phyloP scores from a whole-genome alignment of 805 yeast species.

The Sporopachydermia lactativora region DNA sequence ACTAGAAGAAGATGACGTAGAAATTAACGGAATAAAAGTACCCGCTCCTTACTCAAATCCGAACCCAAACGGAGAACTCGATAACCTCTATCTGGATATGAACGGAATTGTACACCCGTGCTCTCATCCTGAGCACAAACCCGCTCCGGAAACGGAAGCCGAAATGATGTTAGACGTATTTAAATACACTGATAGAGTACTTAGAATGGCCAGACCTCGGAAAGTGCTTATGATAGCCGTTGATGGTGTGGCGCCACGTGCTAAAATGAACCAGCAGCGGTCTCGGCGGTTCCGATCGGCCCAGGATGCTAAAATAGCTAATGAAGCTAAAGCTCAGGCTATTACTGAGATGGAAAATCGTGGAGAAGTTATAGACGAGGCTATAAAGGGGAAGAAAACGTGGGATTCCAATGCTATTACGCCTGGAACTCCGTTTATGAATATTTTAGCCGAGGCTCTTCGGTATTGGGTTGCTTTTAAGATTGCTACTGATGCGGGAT shows the following conservation, averaged over 20 bases:
- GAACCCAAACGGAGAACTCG: constrained; percentile 93
- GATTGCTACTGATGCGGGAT: constrained; percentile 78
- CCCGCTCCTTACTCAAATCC: constrained; percentile 60
- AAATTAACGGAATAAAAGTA: constrained; percentile 39
- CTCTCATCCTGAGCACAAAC: constrained; percentile 93
- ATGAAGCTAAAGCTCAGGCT: constrained; percentile 52
- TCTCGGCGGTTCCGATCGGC: constrained; percentile 89
- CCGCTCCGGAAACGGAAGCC: constrained; percentile 92
- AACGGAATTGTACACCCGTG: constrained; percentile 99
- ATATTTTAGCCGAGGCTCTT: constrained; percentile 64
- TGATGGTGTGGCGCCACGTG: constrained; percentile 98
- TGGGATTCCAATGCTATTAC: constrained; percentile 98
- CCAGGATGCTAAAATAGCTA: constrained; percentile 70
- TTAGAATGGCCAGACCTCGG: constrained; percentile 90
- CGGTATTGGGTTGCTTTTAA: constrained; percentile 91
- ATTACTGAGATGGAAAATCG: constrained; percentile 42
- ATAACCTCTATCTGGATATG: constrained; percentile 91
- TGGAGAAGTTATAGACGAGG: constrained; percentile 67
- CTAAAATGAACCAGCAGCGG: constrained; percentile 95
- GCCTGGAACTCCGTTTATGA: constrained; percentile 99
- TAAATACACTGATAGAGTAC: constrained; percentile 81
- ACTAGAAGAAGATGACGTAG: constrained; percentile 50
- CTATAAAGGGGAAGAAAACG: constrained; percentile 55
- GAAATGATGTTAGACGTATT: constrained; percentile 94
- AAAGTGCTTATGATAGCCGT: constrained; percentile 90